Conservation (phyloP, 2,329 filamentous ascomycete genomes). For the Pestalotiopsis sp. region DNA sequence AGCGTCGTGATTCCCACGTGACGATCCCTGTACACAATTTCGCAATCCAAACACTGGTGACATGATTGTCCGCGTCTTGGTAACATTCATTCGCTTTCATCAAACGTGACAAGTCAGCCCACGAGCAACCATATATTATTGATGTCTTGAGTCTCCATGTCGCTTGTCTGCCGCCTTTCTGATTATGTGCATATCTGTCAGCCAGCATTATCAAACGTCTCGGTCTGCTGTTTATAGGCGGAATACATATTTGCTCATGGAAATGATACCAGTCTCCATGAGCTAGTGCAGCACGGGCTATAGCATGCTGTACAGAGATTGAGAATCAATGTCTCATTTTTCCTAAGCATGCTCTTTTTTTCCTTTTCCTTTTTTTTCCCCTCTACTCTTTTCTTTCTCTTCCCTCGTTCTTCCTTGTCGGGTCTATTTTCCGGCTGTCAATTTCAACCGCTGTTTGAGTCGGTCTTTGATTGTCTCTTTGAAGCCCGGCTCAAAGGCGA, state of each 20-base stretch:
- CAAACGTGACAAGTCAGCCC: neutral
- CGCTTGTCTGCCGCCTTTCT: neutral
- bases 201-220: neutral
- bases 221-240: neutral
- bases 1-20: constrained; percentile 41
- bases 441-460: neutral
- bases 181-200: neutral
- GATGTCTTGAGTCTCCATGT: neutral
- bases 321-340: neutral
- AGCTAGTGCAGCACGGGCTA: neutral
- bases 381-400: neutral
- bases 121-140: neutral
- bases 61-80: constrained; percentile 6
- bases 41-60: constrained; percentile 20
- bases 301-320: neutral
- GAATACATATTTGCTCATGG: neutral
- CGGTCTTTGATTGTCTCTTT: neutral
- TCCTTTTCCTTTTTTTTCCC: neutral
- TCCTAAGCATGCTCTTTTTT: neutral
- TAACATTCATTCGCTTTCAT: constrained; percentile 2
- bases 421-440: neutral
- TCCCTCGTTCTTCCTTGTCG: neutral
- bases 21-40: constrained; percentile 31
- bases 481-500: constrained; percentile 1
- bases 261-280: neutral